Percentiles rank a stretch among this genome's conserved stretches.
phyloP scores from a whole-genome alignment of 148 eudicot species.

The Rhododendron henanense region DNA sequence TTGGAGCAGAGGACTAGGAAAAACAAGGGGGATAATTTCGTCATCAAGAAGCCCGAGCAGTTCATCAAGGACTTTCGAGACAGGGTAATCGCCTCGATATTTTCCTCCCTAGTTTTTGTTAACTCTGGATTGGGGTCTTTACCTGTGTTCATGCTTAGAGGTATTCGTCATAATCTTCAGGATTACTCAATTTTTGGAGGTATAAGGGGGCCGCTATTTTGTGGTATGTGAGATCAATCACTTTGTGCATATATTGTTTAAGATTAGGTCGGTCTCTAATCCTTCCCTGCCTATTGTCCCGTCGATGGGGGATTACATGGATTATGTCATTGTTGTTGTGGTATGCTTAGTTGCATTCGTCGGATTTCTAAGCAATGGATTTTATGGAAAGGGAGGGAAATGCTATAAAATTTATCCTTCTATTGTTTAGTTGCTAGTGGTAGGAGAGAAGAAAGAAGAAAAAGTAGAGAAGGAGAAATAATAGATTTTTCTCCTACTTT shows the following conservation, averaged over 20 bases:
- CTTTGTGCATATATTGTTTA: neutral
- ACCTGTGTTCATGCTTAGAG: neutral
- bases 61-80: constrained; percentile 62
- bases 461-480: neutral
- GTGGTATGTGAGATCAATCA: neutral
- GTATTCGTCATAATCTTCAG: neutral
- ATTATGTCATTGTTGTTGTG: neutral
- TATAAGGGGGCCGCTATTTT: neutral
- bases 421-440: neutral
- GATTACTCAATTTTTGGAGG: neutral
- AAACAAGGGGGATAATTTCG: constrained; percentile 34
- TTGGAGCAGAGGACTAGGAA: constrained; percentile 59
- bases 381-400: neutral
- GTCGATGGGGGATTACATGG: neutral
- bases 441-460: neutral
- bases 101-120: neutral
- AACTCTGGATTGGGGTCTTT: neutral
- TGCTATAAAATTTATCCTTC: neutral
- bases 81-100: constrained; percentile 31
- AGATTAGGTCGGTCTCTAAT: neutral
- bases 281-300: neutral
- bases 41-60: constrained; percentile 76
- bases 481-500: neutral
- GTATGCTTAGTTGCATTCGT: neutral
- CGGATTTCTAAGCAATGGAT: neutral